phyloP scores from a whole-genome alignment of 2,329 filamentous ascomycete species.

The Botrytis elliptica region DNA sequence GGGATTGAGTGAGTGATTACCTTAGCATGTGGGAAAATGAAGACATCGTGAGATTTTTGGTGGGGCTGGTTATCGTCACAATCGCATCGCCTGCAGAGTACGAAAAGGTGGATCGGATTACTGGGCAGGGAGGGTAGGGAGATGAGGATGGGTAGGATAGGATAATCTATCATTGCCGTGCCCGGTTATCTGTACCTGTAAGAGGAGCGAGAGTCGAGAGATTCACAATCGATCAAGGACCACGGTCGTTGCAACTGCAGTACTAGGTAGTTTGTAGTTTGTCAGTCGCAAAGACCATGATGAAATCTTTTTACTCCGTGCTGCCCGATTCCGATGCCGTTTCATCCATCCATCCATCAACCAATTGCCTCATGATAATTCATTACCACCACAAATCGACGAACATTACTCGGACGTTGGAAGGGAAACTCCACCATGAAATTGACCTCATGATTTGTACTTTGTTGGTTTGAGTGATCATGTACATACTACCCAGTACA shows the following conservation, averaged over 20 bases:
- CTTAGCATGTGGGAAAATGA: background rate
- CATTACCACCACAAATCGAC: background rate
- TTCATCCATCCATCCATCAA: too few species aligned
- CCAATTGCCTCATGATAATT: background rate
- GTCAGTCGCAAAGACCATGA: too few species aligned
- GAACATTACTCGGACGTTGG: too few species aligned
- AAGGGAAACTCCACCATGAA: background rate
- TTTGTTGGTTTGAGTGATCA: background rate
- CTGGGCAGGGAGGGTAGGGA: background rate
- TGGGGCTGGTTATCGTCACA: background rate
- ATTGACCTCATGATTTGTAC: background rate
- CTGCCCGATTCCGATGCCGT: too few species aligned
- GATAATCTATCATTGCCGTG: too few species aligned
- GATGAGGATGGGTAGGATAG: too few species aligned
- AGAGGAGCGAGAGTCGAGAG: too few species aligned
- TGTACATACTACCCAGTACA: background rate
- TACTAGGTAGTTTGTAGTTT: too few species aligned
- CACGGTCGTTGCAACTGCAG: background rate
- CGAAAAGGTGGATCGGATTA: background rate
- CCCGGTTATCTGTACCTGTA: background rate
- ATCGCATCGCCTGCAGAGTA: background rate
- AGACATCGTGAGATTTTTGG: conserved; percentile 9
- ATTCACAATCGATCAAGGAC: background rate
- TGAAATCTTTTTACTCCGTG: too few species aligned
- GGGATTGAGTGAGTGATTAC: background rate